These are phyloP conservation scores for Asclepias syriaca DNA, from an alignment of 257 asterid species.

Conservation along the genomic window DNA sequence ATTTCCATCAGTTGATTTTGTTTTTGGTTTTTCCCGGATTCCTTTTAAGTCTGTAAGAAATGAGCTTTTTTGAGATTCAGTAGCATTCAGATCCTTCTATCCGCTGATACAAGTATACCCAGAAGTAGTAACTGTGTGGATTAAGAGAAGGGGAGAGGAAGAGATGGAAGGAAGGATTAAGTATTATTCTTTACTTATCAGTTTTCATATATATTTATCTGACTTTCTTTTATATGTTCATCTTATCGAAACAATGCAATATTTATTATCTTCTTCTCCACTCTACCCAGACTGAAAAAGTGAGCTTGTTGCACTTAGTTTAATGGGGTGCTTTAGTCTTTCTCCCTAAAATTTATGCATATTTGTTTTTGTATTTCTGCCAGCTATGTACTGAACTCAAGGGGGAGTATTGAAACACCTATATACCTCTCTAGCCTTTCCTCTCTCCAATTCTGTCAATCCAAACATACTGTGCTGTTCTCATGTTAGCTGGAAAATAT, in stretches of 20 bases:
- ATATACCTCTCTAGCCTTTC: neutral
- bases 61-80: neutral
- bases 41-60: neutral
- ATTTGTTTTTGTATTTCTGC: neutral
- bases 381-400: neutral
- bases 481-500: constrained; percentile 2
- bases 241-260: no score
- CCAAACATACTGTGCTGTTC: neutral
- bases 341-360: no score
- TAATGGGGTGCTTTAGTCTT: no score
- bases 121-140: neutral
- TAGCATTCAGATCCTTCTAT: neutral
- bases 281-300: no score
- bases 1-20: neutral
- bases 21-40: neutral
- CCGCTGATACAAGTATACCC: neutral
- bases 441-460: neutral
- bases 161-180: neutral
- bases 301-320: neutral
- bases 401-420: no score
- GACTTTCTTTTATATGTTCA: no score
- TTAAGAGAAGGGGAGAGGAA: neutral
- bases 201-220: no score
- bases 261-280: no score
- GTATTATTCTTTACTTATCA: neutral